Percentiles rank a stretch among this genome's conserved stretches.
These are phyloP conservation scores for Albophoma yamanashiensis DNA, from an alignment of 2,329 filamentous ascomycete genomes.

Conservation along the genomic window DNA sequence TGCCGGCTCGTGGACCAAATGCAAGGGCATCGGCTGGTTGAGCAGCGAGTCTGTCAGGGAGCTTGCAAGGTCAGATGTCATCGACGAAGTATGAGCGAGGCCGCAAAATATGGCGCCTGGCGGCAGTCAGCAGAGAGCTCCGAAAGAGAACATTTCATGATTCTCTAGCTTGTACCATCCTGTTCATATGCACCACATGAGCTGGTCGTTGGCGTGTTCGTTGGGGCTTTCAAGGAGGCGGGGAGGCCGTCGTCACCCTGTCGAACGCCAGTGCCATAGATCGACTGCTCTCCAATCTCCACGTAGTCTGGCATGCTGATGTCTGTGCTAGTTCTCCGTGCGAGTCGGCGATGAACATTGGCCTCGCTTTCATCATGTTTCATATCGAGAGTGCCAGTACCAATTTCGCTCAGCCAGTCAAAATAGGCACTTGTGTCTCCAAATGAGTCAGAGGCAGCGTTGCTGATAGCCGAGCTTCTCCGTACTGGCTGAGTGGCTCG, in stretches of 20 bases:
- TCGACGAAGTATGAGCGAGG: conserved; percentile 6
- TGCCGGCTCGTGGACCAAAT: conserved; percentile 19
- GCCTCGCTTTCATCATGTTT: conserved; percentile 2
- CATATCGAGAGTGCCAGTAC: conserved; percentile 4
- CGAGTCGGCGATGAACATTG: conserved; percentile 2
- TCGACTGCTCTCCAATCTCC: conserved; percentile 6
- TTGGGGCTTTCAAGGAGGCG: conserved; percentile 23
- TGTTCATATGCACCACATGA: conserved; percentile 3
- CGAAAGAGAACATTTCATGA: not conserved
- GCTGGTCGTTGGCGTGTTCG: conserved; percentile 29
- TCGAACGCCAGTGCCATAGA: conserved; percentile 14
- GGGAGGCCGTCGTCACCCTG: conserved; percentile 18
- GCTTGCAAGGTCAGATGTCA: conserved; percentile 25
- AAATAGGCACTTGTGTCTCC: conserved; percentile 14
- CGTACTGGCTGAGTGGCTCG: conserved; percentile 5
- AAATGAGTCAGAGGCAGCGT: conserved; percentile 9
- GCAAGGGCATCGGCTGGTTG: conserved; percentile 32
- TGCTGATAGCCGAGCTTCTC: not conserved
- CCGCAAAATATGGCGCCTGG: conserved; percentile 10
- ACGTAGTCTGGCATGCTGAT: conserved; percentile 31
- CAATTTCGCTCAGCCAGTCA: conserved; percentile 15
- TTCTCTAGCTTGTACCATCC: conserved; percentile 7
- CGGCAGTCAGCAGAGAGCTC: not conserved
- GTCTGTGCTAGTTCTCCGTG: conserved; percentile 24
- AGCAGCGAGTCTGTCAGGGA: conserved; percentile 37